A percentile compares a stretch with the other conserved stretches of the same genome.
Evolutionary conservation across 2,329 filamentous ascomycete species (phyloP).

Genomic region (Didymella glomerata): DNA sequence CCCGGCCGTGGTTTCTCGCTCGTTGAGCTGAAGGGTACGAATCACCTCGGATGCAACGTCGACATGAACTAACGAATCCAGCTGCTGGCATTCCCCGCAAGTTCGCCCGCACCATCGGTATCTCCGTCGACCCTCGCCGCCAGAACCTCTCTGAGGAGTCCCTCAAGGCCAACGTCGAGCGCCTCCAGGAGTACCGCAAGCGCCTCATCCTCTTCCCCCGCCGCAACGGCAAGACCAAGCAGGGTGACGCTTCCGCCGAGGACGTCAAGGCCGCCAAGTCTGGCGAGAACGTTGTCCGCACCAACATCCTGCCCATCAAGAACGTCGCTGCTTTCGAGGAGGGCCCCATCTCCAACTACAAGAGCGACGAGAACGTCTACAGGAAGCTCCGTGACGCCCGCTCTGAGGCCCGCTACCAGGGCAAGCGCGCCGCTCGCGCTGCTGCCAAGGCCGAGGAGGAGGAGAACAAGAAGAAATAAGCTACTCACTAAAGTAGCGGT

Average conservation of each 20-base stretch:
- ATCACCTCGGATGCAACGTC: background rate
- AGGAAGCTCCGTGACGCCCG: slow-evolving; percentile 83
- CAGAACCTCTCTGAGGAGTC: slow-evolving; percentile 97
- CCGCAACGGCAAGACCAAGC: slow-evolving; percentile 91
- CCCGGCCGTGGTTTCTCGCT: slow-evolving; percentile 98
- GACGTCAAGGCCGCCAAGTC: slow-evolving; percentile 75
- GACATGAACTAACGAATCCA: slow-evolving; percentile 58
- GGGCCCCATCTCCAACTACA: slow-evolving; percentile 74
- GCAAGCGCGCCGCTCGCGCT: slow-evolving; percentile 90
- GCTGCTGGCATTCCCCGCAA: slow-evolving; percentile 95
- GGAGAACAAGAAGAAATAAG: slow-evolving; percentile 81
- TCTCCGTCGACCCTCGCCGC: slow-evolving; percentile 93
- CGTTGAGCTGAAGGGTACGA: slow-evolving; percentile 92
- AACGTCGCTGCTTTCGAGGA: slow-evolving; percentile 78
- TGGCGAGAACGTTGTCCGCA: slow-evolving; percentile 60
- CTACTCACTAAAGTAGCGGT: slow-evolving; percentile 27
- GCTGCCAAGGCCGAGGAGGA: slow-evolving; percentile 87
- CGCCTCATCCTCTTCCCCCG: slow-evolving; percentile 98
- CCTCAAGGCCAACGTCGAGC: slow-evolving; percentile 92
- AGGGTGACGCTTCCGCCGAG: slow-evolving; percentile 85
- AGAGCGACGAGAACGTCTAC: slow-evolving; percentile 86
- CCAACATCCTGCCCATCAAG: slow-evolving; percentile 75
- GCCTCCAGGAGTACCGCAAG: slow-evolving; percentile 96
- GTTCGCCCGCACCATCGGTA: slow-evolving; percentile 94
- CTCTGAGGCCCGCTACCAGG: slow-evolving; percentile 80